phyloP scores from a whole-genome alignment of 495 filamentous ascomycete genomes.

The Endocarpon pusillum region DNA sequence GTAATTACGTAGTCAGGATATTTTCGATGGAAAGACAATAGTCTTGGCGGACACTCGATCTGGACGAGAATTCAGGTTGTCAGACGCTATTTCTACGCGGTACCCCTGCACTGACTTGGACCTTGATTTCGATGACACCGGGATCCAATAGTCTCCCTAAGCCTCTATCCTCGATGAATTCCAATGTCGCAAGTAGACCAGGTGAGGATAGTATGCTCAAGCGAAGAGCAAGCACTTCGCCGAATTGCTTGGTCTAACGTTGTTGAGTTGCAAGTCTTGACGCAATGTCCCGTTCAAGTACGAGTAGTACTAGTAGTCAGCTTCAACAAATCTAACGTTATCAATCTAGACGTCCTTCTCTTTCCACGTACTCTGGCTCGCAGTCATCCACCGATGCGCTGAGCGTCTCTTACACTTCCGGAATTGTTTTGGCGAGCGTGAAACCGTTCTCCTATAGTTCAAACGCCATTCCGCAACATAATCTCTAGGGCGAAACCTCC shows the following conservation, averaged over 20 bases:
- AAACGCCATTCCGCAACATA: no score
- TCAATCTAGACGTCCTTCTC: background rate
- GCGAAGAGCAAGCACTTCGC: constrained; percentile 1
- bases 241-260: background rate
- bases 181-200: constrained; percentile 4
- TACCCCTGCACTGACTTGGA: no score
- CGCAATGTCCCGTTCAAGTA: background rate
- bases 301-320: background rate
- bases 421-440: background rate
- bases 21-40: no score
- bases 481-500: no score
- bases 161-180: constrained; percentile 2
- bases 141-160: constrained; percentile 1
- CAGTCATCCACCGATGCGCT: constrained; percentile 1
- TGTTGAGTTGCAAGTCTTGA: background rate
- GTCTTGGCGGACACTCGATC: no score
- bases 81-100: no score
- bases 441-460: no score
- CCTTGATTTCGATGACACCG: constrained; percentile 9
- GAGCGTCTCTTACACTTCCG: background rate
- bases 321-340: background rate
- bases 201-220: constrained; percentile 4
- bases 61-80: no score
- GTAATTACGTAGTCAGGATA: no score
- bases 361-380: background rate